Base-by-base conservation (phyloP, 306 rosid species). In the Cucumis melo region DNA sequence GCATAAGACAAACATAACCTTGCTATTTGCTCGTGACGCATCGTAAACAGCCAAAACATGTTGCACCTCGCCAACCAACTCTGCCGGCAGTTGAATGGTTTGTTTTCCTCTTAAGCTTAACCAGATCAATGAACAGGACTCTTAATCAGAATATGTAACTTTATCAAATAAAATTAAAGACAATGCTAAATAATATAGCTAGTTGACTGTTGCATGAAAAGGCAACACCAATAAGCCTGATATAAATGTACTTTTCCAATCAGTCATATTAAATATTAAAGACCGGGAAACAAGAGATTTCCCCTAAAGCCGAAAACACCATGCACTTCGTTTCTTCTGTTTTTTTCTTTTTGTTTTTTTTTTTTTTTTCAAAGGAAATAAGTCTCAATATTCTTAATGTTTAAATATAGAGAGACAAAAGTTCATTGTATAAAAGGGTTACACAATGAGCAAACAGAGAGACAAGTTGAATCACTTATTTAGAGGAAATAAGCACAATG, bases 71-170 rank as follows among this genome's bases (percentile, higher is more conserved):
- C 96, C 95, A 78, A 92, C 90, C 80, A 72, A 58, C 74, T 92
- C 95, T 11, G 93, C 89, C 20, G 84, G 90, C 83, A 92, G 92
- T 81, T 87, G 90, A 82, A 77, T 86, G 68, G 86, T 84, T 56
- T 89, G 93, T 79, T 89, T 94, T 81, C 99, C 93, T 21, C 94
- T 89, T 80, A 94, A 77, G 87, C 99, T 94, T 79, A 68, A 76
- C 79, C 78, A 80, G 78, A 73, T 80, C 77, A 83, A 46, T 63
- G 46, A 75, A 77, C 65, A 59, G 46, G 64, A 81, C 73, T 48
- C 23, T 46, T 70, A 70, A 70, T 70, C 16, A 62, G 15, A 60
- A 36, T 73, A 77, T 38, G 48, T 17, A 24, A 27, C 10, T 63
- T 29, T 2, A 44, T 38, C 13, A 77, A 77, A 62, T 48, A 77